Conservation (phyloP, 495 filamentous ascomycete species). For the Corynascus novoguineensis region DNA sequence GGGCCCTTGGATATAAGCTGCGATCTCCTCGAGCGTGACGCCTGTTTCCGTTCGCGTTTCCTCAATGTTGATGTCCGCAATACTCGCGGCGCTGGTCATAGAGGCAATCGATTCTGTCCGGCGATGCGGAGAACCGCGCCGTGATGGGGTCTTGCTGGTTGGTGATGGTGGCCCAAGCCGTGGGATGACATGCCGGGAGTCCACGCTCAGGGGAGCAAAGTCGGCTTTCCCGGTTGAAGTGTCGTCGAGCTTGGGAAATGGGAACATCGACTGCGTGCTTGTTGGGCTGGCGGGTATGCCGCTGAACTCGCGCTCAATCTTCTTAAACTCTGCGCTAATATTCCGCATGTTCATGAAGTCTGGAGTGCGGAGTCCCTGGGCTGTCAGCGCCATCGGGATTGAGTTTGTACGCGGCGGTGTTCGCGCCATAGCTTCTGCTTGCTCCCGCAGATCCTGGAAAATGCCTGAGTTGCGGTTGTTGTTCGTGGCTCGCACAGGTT, state of each 20-base stretch:
- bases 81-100: conserved; percentile 48
- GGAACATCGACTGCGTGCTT: conserved; percentile 28
- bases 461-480: conserved; percentile 33
- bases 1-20: conserved; percentile 74
- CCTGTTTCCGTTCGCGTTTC: conserved; percentile 61
- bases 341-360: conserved; percentile 53
- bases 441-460: conserved; percentile 44
- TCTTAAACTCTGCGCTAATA: conserved; percentile 47
- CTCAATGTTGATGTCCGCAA: conserved; percentile 51
- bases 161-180: conserved; percentile 6
- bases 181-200: conserved; percentile 17
- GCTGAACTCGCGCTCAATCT: conserved; percentile 45
- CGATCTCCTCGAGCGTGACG: conserved; percentile 81
- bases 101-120: conserved; percentile 47
- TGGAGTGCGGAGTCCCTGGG: conserved; percentile 38
- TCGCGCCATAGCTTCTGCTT: conserved; percentile 34
- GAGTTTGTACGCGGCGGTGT: conserved; percentile 36
- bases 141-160: conserved; percentile 20
- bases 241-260: conserved; percentile 17
- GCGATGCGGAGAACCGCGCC: conserved; percentile 37
- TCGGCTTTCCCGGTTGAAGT: conserved; percentile 36
- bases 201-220: conserved; percentile 21
- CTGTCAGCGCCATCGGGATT: conserved; percentile 36
- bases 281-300: conserved; percentile 19
- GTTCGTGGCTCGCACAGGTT: conserved; percentile 34